Conservation (phyloP, 441 rosid species). For the Mallotus repandus region DNA sequence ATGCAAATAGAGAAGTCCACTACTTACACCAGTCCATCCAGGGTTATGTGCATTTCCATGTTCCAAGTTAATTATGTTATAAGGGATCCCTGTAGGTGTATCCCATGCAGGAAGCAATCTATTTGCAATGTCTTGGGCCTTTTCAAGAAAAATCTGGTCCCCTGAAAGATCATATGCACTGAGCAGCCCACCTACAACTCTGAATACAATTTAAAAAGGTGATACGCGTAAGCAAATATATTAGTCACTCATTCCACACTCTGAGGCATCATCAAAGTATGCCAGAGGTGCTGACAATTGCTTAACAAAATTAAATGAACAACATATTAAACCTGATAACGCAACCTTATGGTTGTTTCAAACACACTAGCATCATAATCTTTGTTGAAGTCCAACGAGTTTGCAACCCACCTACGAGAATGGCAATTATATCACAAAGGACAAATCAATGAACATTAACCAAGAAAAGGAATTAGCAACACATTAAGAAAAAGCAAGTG, state of each 20-base stretch:
- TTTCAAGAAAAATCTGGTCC: constrained; percentile 80
- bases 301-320: constrained; percentile 27
- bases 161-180: constrained; percentile 94
- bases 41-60: constrained; percentile 82
- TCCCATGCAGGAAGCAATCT: constrained; percentile 97
- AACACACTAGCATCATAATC: constrained; percentile 91
- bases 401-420: constrained; percentile 90
- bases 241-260: neutral
- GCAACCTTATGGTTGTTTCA: constrained; percentile 99
- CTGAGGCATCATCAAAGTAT: constrained; percentile 2
- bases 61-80: constrained; percentile 76
- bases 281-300: constrained; percentile 5
- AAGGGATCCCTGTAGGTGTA: constrained; percentile 85
- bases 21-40: constrained; percentile 94
- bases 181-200: constrained; percentile 99
- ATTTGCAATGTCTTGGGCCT: constrained; percentile 95
- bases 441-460: neutral
- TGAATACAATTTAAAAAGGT: constrained; percentile 34
- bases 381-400: constrained; percentile 86
- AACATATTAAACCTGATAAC: constrained; percentile 65
- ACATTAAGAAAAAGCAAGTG: neutral
- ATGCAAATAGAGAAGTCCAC: constrained; percentile 1
- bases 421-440: constrained; percentile 6
- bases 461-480: neutral
- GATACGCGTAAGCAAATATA: constrained; percentile 20